These are phyloP conservation scores for Gaertneriomyces sp. DNA, from an alignment of 192 early-diverging fungal species.

Conservation along the genomic window DNA sequence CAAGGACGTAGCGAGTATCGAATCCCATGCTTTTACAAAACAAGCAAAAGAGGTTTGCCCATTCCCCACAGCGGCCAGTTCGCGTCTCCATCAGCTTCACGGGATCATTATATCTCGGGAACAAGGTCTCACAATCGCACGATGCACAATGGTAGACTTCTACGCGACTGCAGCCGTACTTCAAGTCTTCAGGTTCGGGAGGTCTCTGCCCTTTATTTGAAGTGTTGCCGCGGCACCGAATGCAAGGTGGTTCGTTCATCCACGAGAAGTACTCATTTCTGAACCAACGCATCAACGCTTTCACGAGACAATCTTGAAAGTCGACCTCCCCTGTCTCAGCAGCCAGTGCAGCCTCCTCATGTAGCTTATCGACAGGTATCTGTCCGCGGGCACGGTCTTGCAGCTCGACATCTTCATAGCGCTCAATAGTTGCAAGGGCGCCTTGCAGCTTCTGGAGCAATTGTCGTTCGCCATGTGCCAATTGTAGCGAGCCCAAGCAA, in stretches of 20 bases:
- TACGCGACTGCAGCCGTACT: constrained; percentile 20
- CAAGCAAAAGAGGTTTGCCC: constrained; percentile 42
- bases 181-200: constrained; percentile 26
- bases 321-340: not conserved
- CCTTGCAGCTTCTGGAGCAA: no score
- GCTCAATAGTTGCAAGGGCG: no score
- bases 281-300: constrained; percentile 38
- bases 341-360: constrained; percentile 21
- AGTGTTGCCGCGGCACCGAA: constrained; percentile 6
- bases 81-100: constrained; percentile 36
- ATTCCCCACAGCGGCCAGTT: constrained; percentile 45
- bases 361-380: constrained; percentile 36
- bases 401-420: no score
- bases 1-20: constrained; percentile 42
- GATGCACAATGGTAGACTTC: constrained; percentile 33
- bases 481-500: no score
- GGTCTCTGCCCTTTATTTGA: not conserved
- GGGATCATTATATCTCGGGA: constrained; percentile 43
- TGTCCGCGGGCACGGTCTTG: constrained; percentile 20
- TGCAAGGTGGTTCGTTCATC: constrained; percentile 38
- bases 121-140: constrained; percentile 28
- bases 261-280: constrained; percentile 42
- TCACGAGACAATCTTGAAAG: constrained; percentile 33
- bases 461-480: no score
- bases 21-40: constrained; percentile 38